A percentile compares a stretch with the other conserved stretches of the same genome.
Conservation (phyloP, 83 land plant genomes). For the Picea abies region DNA sequence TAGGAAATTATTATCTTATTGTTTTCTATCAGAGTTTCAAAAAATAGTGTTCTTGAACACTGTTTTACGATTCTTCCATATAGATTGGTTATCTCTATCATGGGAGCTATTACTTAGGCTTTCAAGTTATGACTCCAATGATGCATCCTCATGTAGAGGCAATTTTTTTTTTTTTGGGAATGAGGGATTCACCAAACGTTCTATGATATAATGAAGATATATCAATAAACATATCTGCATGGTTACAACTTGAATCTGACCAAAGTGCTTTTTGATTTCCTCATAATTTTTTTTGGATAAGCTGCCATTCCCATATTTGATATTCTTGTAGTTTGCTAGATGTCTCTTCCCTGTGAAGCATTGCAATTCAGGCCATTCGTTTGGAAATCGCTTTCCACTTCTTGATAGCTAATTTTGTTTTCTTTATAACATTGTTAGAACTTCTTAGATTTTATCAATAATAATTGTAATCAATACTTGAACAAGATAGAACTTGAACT, state of each 20-base stretch:
- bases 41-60: not conserved
- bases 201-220: not conserved
- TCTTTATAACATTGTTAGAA: too few relatives aligned
- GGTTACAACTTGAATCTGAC: not conserved
- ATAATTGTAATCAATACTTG: too few relatives aligned
- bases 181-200: not conserved
- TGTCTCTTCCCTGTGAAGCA: conserved; percentile 2
- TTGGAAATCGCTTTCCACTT: not conserved
- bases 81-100: too few relatives aligned
- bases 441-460: too few relatives aligned
- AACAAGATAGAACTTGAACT: too few relatives aligned
- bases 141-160: too few relatives aligned
- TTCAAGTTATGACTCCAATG: conserved; percentile 1
- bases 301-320: not conserved
- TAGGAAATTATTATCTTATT: conserved; percentile 4
- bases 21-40: not conserved
- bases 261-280: conserved; percentile 6
- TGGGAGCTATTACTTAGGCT: not conserved
- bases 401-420: not conserved
- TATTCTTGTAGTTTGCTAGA: conserved; percentile 9
- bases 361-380: conserved; percentile 8
- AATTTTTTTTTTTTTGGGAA: not conserved
- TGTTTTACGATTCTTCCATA: too few relatives aligned
- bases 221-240: conserved; percentile 5
- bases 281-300: not conserved